Evolutionary conservation across 331 rosid species (phyloP).

Genomic region (Acacia pycnantha): DNA sequence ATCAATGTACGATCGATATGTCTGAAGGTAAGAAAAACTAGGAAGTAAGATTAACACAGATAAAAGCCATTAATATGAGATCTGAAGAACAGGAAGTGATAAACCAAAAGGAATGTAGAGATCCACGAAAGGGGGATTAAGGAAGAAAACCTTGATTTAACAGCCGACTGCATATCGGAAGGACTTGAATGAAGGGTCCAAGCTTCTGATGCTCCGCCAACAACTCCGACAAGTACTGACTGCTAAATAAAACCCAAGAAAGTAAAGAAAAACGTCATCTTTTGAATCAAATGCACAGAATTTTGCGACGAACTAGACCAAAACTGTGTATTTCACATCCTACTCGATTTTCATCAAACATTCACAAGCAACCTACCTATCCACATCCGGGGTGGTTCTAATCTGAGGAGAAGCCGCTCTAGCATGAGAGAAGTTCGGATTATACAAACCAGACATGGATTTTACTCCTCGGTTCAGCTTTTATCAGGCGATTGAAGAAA

Average conservation of each 20-base stretch:
- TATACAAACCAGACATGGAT: slow-evolving; percentile 91
- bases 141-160: slow-evolving; percentile 76
- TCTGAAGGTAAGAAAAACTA: not conserved
- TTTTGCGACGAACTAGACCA: not conserved
- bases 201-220: slow-evolving; percentile 92
- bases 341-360: slow-evolving; percentile 19
- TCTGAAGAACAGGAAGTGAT: slow-evolving; percentile 2
- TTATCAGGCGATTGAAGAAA: slow-evolving; percentile 37
- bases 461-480: not conserved
- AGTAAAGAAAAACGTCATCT: not conserved
- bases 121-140: slow-evolving; percentile 35
- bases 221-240: slow-evolving; percentile 93
- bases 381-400: slow-evolving; percentile 77
- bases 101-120: slow-evolving; percentile 37
- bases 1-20: slow-evolving; percentile 30
- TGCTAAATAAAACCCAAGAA: slow-evolving; percentile 25
- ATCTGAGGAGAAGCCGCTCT: slow-evolving; percentile 98
- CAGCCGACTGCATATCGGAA: slow-evolving; percentile 88
- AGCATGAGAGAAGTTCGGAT: slow-evolving; percentile 91
- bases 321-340: not conserved
- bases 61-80: slow-evolving; percentile 30
- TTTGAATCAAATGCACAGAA: slow-evolving; percentile 44
- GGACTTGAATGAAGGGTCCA: slow-evolving; percentile 85
- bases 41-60: slow-evolving; percentile 35
- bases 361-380: slow-evolving; percentile 50